These are phyloP conservation scores for Grosmannia clavigera DNA, from an alignment of 2,329 filamentous ascomycete genomes.

Conservation along the genomic window DNA sequence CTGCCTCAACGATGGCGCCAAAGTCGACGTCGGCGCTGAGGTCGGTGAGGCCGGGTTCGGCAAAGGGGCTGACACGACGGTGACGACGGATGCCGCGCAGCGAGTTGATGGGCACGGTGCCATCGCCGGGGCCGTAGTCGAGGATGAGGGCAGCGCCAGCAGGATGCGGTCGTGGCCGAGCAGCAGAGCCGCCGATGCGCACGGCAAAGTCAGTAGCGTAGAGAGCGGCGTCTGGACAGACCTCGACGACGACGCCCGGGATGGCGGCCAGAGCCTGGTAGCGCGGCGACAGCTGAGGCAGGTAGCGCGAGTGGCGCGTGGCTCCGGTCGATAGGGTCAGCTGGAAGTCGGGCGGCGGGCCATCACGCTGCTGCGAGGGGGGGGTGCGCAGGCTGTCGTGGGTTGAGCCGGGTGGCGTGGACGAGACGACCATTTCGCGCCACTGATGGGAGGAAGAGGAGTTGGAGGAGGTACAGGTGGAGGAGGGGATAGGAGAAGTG, in stretches of 20 bases:
- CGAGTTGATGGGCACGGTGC: slow-evolving; percentile 71
- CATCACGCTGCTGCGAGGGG: slow-evolving; percentile 30
- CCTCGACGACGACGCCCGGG: slow-evolving; percentile 66
- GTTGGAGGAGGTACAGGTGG: slow-evolving; percentile 22
- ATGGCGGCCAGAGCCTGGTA: slow-evolving; percentile 63
- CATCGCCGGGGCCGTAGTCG: slow-evolving; percentile 72
- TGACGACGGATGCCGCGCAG: slow-evolving; percentile 80
- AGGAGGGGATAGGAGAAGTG: background rate
- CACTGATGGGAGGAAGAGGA: slow-evolving; percentile 46
- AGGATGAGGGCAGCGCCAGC: slow-evolving; percentile 87
- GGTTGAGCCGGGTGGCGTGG: slow-evolving; percentile 43
- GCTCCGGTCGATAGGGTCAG: slow-evolving; percentile 62
- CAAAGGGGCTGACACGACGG: slow-evolving; percentile 64
- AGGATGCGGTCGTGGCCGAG: slow-evolving; percentile 44
- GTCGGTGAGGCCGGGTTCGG: slow-evolving; percentile 70
- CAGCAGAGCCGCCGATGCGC: slow-evolving; percentile 61
- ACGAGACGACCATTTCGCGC: slow-evolving; percentile 71
- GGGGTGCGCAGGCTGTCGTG: slow-evolving; percentile 42
- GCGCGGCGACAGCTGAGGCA: slow-evolving; percentile 69
- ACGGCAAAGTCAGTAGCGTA: slow-evolving; percentile 72
- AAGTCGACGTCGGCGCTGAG: slow-evolving; percentile 93
- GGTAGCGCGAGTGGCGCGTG: slow-evolving; percentile 73
- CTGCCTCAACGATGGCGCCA: slow-evolving; percentile 69
- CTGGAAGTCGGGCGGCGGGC: slow-evolving; percentile 69
- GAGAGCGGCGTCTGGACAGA: slow-evolving; percentile 76